Percentiles rank a stretch among this genome's conserved stretches.
These are phyloP conservation scores for Clitopilus passeckerianus DNA, from an alignment of 768 basidiomycete genomes.

Conservation along the genomic window DNA sequence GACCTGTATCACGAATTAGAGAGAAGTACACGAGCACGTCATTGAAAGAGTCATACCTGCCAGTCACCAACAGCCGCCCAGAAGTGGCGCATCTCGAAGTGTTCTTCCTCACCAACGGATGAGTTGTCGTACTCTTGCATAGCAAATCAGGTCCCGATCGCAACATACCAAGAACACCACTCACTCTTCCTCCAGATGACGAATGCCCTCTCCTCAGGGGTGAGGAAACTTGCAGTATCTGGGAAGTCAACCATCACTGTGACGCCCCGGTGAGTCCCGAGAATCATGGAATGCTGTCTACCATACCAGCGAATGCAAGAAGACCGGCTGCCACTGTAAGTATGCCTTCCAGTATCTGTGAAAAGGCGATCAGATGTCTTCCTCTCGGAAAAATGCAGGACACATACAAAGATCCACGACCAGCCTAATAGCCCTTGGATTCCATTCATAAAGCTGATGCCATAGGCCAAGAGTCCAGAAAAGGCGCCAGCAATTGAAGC, in stretches of 20 bases:
- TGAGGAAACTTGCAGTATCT: conserved; percentile 52
- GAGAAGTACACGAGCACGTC: too few species aligned
- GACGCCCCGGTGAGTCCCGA: neutral
- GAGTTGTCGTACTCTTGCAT: conserved; percentile 48
- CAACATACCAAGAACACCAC: conserved; percentile 7
- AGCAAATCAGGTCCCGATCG: neutral
- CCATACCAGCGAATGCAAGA: conserved; percentile 44
- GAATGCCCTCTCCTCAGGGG: conserved; percentile 52
- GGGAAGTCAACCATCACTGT: conserved; percentile 62
- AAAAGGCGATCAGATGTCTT: neutral
- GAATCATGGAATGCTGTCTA: neutral
- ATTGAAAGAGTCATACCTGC: conserved; percentile 30
- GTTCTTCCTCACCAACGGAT: conserved; percentile 57
- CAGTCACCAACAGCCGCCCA: conserved; percentile 54
- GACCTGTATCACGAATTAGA: conserved; percentile 7
- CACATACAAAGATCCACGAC: conserved; percentile 64
- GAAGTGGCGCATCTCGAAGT: conserved; percentile 49
- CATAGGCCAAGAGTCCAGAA: conserved; percentile 55
- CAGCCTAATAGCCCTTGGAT: conserved; percentile 43
- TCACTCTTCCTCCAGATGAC: conserved; percentile 52
- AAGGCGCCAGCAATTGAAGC: conserved; percentile 63
- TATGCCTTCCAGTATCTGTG: conserved; percentile 60
- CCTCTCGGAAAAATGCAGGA: too few species aligned
- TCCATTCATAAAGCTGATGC: conserved; percentile 47
- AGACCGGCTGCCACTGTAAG: conserved; percentile 53